Percentiles rank a stretch among this genome's conserved stretches.
Evolutionary conservation across 2,329 filamentous ascomycete genomes (phyloP).

Genomic region (Clarireedia hainanense): DNA sequence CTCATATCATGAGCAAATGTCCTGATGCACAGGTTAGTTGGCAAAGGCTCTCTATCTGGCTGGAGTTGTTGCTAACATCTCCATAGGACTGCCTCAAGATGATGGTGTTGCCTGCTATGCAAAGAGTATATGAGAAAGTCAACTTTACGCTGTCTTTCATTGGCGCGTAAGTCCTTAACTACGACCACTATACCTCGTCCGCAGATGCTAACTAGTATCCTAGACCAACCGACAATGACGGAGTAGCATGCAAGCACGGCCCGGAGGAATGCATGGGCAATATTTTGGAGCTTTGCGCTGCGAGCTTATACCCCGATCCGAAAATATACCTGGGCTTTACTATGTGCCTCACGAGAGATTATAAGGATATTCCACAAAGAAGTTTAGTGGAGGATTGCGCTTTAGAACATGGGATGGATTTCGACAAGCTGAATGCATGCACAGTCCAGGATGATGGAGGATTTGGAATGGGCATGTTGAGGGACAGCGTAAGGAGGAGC

Average conservation of each 20-base stretch:
- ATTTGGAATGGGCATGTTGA: slow-evolving; percentile 58
- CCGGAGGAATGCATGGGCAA: slow-evolving; percentile 87
- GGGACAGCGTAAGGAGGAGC: slow-evolving; percentile 58
- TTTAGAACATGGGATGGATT: slow-evolving; percentile 81
- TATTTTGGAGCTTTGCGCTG: slow-evolving; percentile 88
- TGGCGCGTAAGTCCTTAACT: slow-evolving; percentile 43
- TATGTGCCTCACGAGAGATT: slow-evolving; percentile 78
- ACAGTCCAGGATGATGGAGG: slow-evolving; percentile 69
- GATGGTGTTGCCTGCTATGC: slow-evolving; percentile 81
- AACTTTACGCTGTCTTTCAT: slow-evolving; percentile 90
- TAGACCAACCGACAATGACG: slow-evolving; percentile 66
- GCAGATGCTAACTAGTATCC: background rate
- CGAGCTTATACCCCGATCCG: slow-evolving; percentile 71
- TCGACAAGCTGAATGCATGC: slow-evolving; percentile 74
- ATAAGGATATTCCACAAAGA: slow-evolving; percentile 66
- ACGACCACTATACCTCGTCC: too few species aligned
- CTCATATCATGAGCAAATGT: slow-evolving; percentile 96
- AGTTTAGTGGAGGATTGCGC: slow-evolving; percentile 81
- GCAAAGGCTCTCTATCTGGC: background rate
- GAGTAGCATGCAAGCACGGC: slow-evolving; percentile 83
- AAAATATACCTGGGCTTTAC: slow-evolving; percentile 89
- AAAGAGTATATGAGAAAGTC: slow-evolving; percentile 71
- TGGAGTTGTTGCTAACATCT: background rate
- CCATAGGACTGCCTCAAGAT: slow-evolving; percentile 66
- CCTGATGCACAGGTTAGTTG: slow-evolving; percentile 65